Evolutionary conservation across 495 filamentous ascomycete genomes (phyloP), one percentile per base, ranked within the genome.

Genomic region (Neurospora tetrasperma): DNA sequence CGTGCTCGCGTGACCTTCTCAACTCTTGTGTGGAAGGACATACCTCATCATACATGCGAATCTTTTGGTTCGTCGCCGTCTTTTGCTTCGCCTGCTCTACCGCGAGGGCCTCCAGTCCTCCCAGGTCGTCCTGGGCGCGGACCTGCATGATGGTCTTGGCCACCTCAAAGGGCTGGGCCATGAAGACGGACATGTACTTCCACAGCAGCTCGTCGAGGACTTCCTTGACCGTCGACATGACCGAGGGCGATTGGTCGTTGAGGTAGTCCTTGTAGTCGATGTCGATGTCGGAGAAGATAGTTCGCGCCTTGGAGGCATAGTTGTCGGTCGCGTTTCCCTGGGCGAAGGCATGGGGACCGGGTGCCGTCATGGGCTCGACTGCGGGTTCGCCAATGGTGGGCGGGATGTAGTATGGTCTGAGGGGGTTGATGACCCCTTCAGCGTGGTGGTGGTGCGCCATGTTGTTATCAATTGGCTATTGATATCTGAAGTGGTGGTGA

Each of bases 141-240:
- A 93, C 90, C 82, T 99, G 96, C 77, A 98, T 81, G 69, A 98
- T 86, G 5, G 89, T 96, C 88, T 97, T 98, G 76, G 95, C 93
- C 72, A 97, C 94, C 82, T 98, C 94, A 80, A 98, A 97, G 27
- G 96, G 96, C 80, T 98, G 96, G n/a, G 92, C 89, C 74, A 96
- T 88, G 75, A 97, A 78, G 20, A 96, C 88, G 73, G 89, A 90
- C 41, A 88, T 89, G 81, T 99, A 99, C 77, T 93, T 94, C 86
- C 93, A 92, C 79, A 94, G 74, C 69, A 94, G 89, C 76, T 93
- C 89, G 78, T 97, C 92, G 41, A 96, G 74, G 40, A 93, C 82
- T 69, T 88, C 89, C 74, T 90, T 91, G 31, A 93, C 82, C 71
- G 90, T 89, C 74, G 92, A 90, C 41, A 91, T 85, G 14, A 90